A percentile compares a stretch with the other conserved stretches of the same genome.
phyloP scores from a whole-genome alignment of 2,329 filamentous ascomycete genomes.

The Fusarium sambucinum region DNA sequence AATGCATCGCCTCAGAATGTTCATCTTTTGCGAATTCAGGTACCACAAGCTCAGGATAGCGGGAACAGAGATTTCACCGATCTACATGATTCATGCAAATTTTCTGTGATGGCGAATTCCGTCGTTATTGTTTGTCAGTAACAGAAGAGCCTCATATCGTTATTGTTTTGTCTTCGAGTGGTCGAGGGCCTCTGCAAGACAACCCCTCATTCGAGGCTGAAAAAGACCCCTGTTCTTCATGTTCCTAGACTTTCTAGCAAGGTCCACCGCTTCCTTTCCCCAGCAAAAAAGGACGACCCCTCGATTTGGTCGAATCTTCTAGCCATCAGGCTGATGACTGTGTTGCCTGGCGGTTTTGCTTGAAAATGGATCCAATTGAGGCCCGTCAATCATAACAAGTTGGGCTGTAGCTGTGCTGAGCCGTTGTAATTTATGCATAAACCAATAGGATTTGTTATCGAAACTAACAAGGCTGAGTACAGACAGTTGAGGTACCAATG shows the following conservation, averaged over 20 bases:
- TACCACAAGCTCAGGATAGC: slow-evolving; percentile 29
- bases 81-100: slow-evolving; percentile 27
- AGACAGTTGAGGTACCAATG: neutral
- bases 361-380: slow-evolving; percentile 16
- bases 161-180: slow-evolving; percentile 1
- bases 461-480: slow-evolving; percentile 33
- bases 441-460: slow-evolving; percentile 13
- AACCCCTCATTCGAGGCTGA: slow-evolving; percentile 42
- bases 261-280: slow-evolving; percentile 38
- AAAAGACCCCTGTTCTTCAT: slow-evolving; percentile 35
- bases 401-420: slow-evolving; percentile 9
- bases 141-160: slow-evolving; percentile 4
- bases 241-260: slow-evolving; percentile 40
- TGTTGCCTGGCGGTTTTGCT: slow-evolving; percentile 2
- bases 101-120: slow-evolving; percentile 6
- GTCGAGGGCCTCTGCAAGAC: slow-evolving; percentile 6
- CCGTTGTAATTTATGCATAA: slow-evolving; percentile 2
- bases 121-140: neutral
- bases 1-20: slow-evolving; percentile 33
- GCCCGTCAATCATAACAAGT: slow-evolving; percentile 5
- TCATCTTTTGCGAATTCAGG: slow-evolving; percentile 35
- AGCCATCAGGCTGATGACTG: slow-evolving; percentile 28
- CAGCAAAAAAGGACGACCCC: slow-evolving; percentile 22
- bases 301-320: slow-evolving; percentile 44
- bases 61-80: slow-evolving; percentile 20